Conservation (phyloP, 495 filamentous ascomycete genomes). For the Entonaema liquescens region DNA sequence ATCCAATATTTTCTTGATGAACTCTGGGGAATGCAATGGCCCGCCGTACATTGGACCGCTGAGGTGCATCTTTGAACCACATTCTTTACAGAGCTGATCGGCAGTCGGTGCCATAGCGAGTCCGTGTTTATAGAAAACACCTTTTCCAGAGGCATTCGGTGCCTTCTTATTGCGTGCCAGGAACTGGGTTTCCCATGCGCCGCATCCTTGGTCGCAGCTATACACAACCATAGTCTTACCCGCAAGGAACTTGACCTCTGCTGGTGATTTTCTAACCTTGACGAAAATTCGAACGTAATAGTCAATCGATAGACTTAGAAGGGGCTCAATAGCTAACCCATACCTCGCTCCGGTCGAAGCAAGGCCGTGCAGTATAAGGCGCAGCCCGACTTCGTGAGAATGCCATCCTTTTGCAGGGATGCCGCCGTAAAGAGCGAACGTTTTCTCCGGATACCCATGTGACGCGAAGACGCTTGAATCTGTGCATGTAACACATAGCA, state of each 20-base stretch:
- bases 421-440: conserved; percentile 90
- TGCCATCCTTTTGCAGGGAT: conserved; percentile 81
- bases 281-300: conserved; percentile 95
- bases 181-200: conserved; percentile 82
- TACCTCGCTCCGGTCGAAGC: conserved; percentile 83
- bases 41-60: conserved; percentile 95
- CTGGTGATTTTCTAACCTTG: conserved; percentile 76
- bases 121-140: conserved; percentile 75
- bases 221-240: conserved; percentile 94
- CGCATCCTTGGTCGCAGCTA: conserved; percentile 88
- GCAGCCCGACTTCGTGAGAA: conserved; percentile 88
- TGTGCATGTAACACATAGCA: conserved; percentile 95
- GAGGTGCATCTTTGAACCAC: conserved; percentile 84
- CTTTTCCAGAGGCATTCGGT: conserved; percentile 72
- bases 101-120: conserved; percentile 73
- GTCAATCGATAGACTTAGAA: conserved; percentile 92
- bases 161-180: conserved; percentile 71
- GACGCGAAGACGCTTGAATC: conserved; percentile 95
- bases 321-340: conserved; percentile 88
- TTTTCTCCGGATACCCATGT: conserved; percentile 90
- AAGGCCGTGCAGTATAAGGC: conserved; percentile 82
- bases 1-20: conserved; percentile 77
- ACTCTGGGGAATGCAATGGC: conserved; percentile 81
- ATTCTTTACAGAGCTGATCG: conserved; percentile 75
- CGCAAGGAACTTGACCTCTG: conserved; percentile 85